Base-by-base conservation (phyloP, 1,284 basidiomycete genomes). In the Leccinum variabile region DNA sequence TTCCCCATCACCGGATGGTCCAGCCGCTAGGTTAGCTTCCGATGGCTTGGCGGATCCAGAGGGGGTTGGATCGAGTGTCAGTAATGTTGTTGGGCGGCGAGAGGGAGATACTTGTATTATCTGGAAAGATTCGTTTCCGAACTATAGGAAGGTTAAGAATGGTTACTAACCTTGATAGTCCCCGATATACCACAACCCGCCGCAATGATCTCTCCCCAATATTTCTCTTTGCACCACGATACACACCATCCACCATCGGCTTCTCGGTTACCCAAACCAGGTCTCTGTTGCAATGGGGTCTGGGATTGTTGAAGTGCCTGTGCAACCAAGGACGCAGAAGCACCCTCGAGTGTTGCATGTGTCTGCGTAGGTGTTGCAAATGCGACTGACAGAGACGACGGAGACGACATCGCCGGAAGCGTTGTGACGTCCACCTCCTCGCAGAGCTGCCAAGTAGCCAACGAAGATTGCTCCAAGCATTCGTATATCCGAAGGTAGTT, bases 151-250 rank as follows among this genome's bases (percentile, higher is more conserved):
- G 13, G 32, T 61, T 3, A 3, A 7, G 16, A 32, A n/a, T 25
- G 25, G n/a, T 2, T 3, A 52, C 69, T 60, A 53, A 94, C 92
- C 76, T 95, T 92, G 54, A 97, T 80, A 16, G 86, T 76, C 0
- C 92, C 90, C 63, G 80, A 85, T 2, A 85, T 82, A 1, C 94
- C 94, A 58, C 85, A 85, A 2, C 87, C 86, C 0, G 86, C 87
- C 13, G 92, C 94, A 52, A 97, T 79, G 28, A 96, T 74, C 71
- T 95, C 91, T 1, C 95, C 95, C 94, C 94, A 96, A 76, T 94
- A 96, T 63, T 85, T 82, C 69, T 98, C 95, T 70, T 93, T 92
- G 76, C 95, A 97, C 94, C 95, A 98, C 22, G 90, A 91, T 53
- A 98, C 76, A 64, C 89, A 90, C 94, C 95, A 97, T 0, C 92